A percentile compares a stretch with the other conserved stretches of the same genome.
phyloP scores from a whole-genome alignment of 2,329 filamentous ascomycete genomes.

The Penicillium sp. region DNA sequence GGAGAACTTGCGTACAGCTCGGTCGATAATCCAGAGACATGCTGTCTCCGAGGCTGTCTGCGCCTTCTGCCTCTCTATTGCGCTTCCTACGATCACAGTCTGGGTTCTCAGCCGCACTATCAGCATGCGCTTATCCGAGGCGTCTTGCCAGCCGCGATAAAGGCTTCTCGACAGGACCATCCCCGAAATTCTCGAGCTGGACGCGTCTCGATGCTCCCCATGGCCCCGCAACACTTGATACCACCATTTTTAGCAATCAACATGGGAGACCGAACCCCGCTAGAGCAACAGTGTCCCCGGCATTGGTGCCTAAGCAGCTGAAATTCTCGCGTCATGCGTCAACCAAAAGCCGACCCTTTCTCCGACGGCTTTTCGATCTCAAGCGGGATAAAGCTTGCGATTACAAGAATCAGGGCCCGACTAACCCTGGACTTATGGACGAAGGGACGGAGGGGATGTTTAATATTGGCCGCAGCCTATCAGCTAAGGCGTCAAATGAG shows the following conservation, averaged over 20 bases:
- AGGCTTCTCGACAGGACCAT: conserved; percentile 17
- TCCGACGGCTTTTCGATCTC: conserved; percentile 38
- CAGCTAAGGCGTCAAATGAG: conserved; percentile 76
- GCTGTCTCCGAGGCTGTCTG: conserved; percentile 40
- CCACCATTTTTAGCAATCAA: conserved; percentile 31
- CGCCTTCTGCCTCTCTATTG: conserved; percentile 59
- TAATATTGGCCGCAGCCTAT: conserved; percentile 66
- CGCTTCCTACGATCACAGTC: conserved; percentile 72
- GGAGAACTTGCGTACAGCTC: neutral
- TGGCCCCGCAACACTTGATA: conserved; percentile 27
- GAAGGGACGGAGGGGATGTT: conserved; percentile 61
- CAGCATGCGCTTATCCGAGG: conserved; percentile 24
- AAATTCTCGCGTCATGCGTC: conserved; percentile 30
- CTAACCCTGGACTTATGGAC: conserved; percentile 58
- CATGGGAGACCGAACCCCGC: conserved; percentile 6
- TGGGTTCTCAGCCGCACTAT: conserved; percentile 50
- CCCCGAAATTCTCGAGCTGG: conserved; percentile 25
- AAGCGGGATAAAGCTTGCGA: conserved; percentile 35
- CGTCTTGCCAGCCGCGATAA: conserved; percentile 14
- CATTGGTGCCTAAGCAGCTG: conserved; percentile 10
- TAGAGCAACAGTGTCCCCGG: neutral
- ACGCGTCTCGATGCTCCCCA: conserved; percentile 16
- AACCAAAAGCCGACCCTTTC: conserved; percentile 34
- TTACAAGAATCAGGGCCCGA: conserved; percentile 52
- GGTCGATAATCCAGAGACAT: conserved; percentile 33